Evolutionary conservation across 306 rosid species (phyloP).

Genomic region (Ceratonia siliqua): DNA sequence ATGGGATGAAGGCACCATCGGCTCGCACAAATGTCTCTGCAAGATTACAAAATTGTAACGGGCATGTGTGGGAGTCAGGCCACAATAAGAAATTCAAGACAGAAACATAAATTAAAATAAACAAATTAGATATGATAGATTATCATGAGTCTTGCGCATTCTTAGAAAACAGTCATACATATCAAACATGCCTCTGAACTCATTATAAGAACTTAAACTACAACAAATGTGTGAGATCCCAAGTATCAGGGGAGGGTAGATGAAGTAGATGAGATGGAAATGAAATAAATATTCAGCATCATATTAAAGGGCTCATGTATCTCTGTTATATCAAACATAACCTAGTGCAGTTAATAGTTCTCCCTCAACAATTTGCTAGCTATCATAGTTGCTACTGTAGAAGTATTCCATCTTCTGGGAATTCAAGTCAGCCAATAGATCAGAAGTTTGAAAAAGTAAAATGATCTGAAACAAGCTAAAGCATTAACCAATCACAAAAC

Average conservation of each 20-base stretch:
- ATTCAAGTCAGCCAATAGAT: background rate
- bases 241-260: background rate
- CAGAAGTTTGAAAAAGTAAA: background rate
- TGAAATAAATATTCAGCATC: constrained; percentile 5
- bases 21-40: constrained; percentile 99
- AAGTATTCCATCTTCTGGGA: background rate
- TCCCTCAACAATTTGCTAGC: background rate
- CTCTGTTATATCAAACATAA: background rate
- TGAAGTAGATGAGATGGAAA: background rate
- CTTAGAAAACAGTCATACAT: background rate
- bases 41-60: constrained; percentile 44
- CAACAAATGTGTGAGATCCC: constrained; percentile 5
- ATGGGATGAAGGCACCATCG: constrained; percentile 97
- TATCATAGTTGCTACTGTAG: background rate
- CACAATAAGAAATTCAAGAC: constrained; percentile 31
- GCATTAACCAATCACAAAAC: background rate
- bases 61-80: constrained; percentile 29
- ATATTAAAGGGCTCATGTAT: background rate
- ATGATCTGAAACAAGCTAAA: background rate
- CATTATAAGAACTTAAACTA: constrained; percentile 6
- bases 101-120: constrained; percentile 28
- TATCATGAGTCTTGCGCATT: constrained; percentile 22
- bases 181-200: constrained; percentile 13
- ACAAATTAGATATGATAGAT: constrained; percentile 34
- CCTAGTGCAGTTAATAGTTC: background rate